Base-by-base conservation (phyloP, 331 rosid genomes). In the Malus hybrid region DNA sequence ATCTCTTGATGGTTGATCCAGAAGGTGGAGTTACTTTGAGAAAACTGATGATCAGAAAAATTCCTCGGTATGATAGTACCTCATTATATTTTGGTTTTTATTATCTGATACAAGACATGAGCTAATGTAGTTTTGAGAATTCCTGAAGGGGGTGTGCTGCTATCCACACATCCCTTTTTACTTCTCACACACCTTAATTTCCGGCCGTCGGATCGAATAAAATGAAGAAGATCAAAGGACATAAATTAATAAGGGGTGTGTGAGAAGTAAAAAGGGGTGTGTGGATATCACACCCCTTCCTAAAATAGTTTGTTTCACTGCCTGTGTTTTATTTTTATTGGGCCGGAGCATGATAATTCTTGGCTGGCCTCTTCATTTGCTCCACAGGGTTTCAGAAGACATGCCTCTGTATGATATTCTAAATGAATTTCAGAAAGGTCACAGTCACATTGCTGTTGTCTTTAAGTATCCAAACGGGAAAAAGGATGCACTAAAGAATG, bases 361-460 rank as follows among this genome's bases (percentile, higher is more conserved):
- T 46, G 66, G 76, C 71, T 56, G 36, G 63, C 70, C 42, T 72
- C 80, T 66, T 65, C 61, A 72, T 74, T 65, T 79, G 42, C 82
- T 57, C 27, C 83, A 73, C 90, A 94, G 97, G 84, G 97, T 94
- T 86, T 87, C 96, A 15, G 99, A 94, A 83, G 86, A 89, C 82
- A 90, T 94, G 96, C 99, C 99, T 74, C 82, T 94, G 39, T 94
- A 94, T 83, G 99, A 94, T 80, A 92, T 94, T 73, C 85, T 94
- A 67, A 94, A 94, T 71, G 97, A 94, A 85, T 94, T 94, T 80
- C 99, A 94, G 79, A 94, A 94, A 84, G 99, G 97, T 62, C 99
- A 94, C 85, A 94, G 99, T 81, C 99, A 94, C 85, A 94, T 94
- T 83, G 99, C 99, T 67, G 97, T 94, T 78, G 97, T 92, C 67